Percentiles rank a stretch among this genome's conserved stretches.
These are phyloP conservation scores for Gautieria morchelliformis DNA, from an alignment of 768 basidiomycete species.

Conservation along the genomic window DNA sequence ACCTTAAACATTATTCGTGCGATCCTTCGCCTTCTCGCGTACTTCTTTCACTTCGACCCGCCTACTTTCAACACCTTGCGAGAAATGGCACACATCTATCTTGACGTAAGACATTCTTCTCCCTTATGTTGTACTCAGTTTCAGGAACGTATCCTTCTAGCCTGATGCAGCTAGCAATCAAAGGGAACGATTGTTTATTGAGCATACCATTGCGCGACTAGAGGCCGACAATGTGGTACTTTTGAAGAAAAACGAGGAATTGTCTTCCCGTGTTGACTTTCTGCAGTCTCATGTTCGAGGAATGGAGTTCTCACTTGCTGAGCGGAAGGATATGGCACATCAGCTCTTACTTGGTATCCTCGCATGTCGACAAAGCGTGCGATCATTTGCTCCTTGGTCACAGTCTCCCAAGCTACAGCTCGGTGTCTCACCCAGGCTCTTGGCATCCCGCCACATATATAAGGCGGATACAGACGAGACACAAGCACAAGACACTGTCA, in stretches of 20 bases:
- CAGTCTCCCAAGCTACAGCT: neutral
- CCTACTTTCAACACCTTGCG: neutral
- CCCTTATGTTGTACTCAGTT: neutral
- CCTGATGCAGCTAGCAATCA: neutral
- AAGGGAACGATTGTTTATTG: neutral
- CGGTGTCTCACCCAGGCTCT: neutral
- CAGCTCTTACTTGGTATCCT: neutral
- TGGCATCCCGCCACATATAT: neutral
- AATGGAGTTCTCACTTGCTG: neutral
- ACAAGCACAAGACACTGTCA: neutral
- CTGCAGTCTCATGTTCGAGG: neutral
- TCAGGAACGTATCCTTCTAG: neutral
- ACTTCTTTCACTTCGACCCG: constrained; percentile 2
- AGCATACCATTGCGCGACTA: neutral
- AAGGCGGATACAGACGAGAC: neutral
- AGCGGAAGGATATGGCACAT: neutral
- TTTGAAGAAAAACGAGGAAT: no score
- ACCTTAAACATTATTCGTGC: neutral
- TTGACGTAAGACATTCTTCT: neutral
- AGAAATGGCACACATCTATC: neutral
- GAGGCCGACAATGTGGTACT: neutral
- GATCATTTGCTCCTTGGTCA: neutral
- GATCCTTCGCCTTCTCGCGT: neutral
- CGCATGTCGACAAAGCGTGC: neutral
- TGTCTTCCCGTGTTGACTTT: neutral